A percentile compares a stretch with the other conserved stretches of the same genome.
These are phyloP conservation scores for Aethionema arabicum DNA, from an alignment of 345 rosid species.

Conservation along the genomic window DNA sequence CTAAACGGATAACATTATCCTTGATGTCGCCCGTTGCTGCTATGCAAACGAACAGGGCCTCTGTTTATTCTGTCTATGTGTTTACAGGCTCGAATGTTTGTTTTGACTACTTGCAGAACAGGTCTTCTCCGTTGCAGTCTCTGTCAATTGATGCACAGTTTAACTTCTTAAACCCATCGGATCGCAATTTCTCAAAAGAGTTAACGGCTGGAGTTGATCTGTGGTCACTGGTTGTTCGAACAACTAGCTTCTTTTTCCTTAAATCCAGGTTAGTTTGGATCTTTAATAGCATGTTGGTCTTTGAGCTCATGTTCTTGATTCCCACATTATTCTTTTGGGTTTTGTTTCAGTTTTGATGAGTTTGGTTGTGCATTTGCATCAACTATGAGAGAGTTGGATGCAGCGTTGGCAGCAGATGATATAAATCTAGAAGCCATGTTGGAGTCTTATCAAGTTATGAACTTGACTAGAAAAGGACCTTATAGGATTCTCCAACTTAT, in stretches of 20 bases:
- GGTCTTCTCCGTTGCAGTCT: slow-evolving; percentile 48
- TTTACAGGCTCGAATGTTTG: slow-evolving; percentile 25
- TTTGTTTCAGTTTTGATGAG: slow-evolving; percentile 59
- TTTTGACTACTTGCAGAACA: slow-evolving; percentile 64
- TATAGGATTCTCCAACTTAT: slow-evolving; percentile 66
- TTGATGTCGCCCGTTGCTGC: no score
- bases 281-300: not conserved
- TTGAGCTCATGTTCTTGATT: not conserved
- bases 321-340: not conserved
- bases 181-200: slow-evolving; percentile 32
- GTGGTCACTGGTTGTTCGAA: slow-evolving; percentile 70
- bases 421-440: slow-evolving; percentile 43
- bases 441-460: slow-evolving; percentile 63
- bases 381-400: slow-evolving; percentile 58
- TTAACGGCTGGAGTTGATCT: slow-evolving; percentile 35
- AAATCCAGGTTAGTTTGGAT: slow-evolving; percentile 55
- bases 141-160: slow-evolving; percentile 46
- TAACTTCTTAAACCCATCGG: slow-evolving; percentile 59
- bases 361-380: slow-evolving; percentile 64
- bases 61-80: no score
- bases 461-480: slow-evolving; percentile 65
- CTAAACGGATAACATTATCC: no score
- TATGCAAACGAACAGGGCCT: no score
- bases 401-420: slow-evolving; percentile 53
- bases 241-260: slow-evolving; percentile 66